Evolutionary conservation across 192 early-diverging fungal genomes (phyloP), one percentile per base, ranked within the genome.

Genomic region (Linderina pennispora): DNA sequence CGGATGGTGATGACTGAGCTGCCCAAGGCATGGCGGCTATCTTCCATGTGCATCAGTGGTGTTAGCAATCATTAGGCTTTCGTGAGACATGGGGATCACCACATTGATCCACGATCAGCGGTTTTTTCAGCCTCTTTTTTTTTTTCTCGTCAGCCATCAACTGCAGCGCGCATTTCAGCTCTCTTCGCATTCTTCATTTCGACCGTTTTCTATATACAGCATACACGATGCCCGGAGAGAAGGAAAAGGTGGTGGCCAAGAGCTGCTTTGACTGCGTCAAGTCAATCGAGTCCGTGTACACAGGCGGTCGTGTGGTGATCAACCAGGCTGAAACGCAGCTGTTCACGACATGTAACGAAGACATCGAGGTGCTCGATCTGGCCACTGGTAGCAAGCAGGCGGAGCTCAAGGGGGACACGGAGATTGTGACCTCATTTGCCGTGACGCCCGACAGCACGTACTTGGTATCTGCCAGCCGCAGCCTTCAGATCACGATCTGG

Each of bases 211-310:
- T n/a, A n/a, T n/a, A n/a, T n/a, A n/a, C n/a, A n/a, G n/a, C n/a
- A n/a, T n/a, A n/a, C 19, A 62, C 19, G 20, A 70, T 70, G 59
- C 42, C 55, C 13, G 40, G n/a, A 8, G 52, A 48, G 19, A 36
- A 38, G 22, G 60, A 59, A 31, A 58, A 33, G 24, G 23, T 38
- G 8, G 37, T 51, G 19, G 42, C 50, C 32, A 71, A 71, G 60
- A 71, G 67, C 67, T 63, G 58, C 64, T 88, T 84, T 77, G 82
- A 84, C 38, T 75, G 78, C 31, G 73, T 79, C 39, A 77, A 77
- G 63, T 84, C 84, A 11, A 89, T 94, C 57, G 88, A 92, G 62
- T 87, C 89, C 11, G 81, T 94, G 26, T 97, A 91, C 56, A 91
- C 90, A 14, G 93, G 93, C 48, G 93, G 93, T 17, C 82, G 90